Evolutionary conservation across 805 yeast species (phyloP), one percentile per base, ranked within the genome.

Genomic region (Suhomyces sp.): DNA sequence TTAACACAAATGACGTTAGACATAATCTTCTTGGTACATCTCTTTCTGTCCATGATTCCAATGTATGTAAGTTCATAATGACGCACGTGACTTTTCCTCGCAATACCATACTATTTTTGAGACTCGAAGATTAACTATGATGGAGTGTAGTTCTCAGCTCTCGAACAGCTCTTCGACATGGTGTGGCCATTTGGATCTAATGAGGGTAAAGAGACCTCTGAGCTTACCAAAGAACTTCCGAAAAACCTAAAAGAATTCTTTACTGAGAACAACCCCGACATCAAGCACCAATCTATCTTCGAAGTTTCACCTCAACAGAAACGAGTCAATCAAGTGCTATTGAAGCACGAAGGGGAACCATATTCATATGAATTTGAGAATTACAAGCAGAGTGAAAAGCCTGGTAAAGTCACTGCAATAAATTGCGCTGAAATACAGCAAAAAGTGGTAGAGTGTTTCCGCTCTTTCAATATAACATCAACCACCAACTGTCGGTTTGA

Each of bases 351-450:
- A 16, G 38, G 40, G n/a, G 33, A 40, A 5, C 33, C 34, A 5
- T 58, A 56, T 41, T 40, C 48, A 24, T 54, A 48, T 33, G 58
- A 60, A 13, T 52, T 62, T 25, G 67, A 55, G 5, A 35, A 42
- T 4, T 63, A 63, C 40, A 66, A 65, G 41, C 51, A 43, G 20
- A 35, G 47, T 15, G 58, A 63, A 33, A 47, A 44, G 14, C 39
- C 44, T 0, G 46, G 51, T 18, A 47, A 48, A 19, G 70, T 55
- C 1, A 42, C 63, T 2, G 35, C 48, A 17, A 50, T 66, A 29
- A 68, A 68, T 46, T 68, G 74, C 40, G 58, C 70, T 3, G 73
- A 68, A 43, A 39, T 68, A 8, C 68, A 64, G 35, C 49, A 58
- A 19, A 51, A 57, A 19, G 69, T 65, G 20, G 36, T 60, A 18